These are phyloP conservation scores for Coemansia erecta DNA, from an alignment of 192 early-diverging fungal species.

Conservation along the genomic window DNA sequence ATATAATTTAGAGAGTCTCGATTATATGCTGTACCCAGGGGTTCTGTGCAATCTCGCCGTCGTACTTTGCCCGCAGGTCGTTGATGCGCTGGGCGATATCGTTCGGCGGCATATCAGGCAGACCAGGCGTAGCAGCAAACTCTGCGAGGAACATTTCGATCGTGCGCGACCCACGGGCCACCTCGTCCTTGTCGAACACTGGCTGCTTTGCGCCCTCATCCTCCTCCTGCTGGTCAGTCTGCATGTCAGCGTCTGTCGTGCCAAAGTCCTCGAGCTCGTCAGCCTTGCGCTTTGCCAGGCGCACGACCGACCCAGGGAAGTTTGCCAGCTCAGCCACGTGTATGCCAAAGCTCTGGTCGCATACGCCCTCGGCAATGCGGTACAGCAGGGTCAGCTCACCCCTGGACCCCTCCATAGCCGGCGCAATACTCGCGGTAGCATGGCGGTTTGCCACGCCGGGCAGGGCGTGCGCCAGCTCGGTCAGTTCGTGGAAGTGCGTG, in stretches of 20 bases:
- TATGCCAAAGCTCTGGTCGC: conserved; percentile 98
- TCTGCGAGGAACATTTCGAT: conserved; percentile 56
- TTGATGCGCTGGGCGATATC: conserved; percentile 39
- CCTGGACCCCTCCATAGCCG: conserved; percentile 23
- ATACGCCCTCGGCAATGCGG: conserved; percentile 74
- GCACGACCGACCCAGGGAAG: conserved; percentile 81
- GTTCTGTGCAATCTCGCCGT: conserved; percentile 57
- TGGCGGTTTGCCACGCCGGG: conserved; percentile 83
- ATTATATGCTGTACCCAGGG: conserved; percentile 64
- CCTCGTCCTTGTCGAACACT: conserved; percentile 28
- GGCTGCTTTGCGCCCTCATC: conserved; percentile 38
- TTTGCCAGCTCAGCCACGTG: conserved; percentile 94
- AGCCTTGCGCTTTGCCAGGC: conserved; percentile 82
- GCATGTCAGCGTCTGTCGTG: conserved; percentile 9
- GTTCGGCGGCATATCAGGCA: conserved; percentile 40
- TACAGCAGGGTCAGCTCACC: conserved; percentile 86
- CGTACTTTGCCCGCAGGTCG: conserved; percentile 58
- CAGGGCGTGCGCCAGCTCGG: conserved; percentile 69
- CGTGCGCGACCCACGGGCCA: conserved; percentile 26
- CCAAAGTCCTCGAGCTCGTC: conserved; percentile 83
- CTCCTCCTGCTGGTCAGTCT: conserved; percentile 24
- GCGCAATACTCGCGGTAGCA: conserved; percentile 67
- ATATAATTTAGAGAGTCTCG: conserved; percentile 38
- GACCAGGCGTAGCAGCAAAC: conserved; percentile 43
- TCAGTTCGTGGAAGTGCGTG: conserved; percentile 98